phyloP scores from a whole-genome alignment of 306 rosid species.

The Cajanus cajan region DNA sequence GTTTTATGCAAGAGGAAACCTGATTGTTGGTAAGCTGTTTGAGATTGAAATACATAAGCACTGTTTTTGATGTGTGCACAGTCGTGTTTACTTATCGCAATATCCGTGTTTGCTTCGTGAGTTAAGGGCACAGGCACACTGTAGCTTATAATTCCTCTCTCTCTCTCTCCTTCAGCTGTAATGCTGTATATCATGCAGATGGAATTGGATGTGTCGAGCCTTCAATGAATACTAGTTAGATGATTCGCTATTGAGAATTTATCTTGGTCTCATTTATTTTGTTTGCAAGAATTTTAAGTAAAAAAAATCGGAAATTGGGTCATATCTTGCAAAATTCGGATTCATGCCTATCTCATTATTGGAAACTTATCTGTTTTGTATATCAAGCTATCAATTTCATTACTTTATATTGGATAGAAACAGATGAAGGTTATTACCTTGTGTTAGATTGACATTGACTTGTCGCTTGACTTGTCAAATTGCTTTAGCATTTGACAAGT shows the following conservation, averaged over 20 bases:
- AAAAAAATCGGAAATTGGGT: background rate
- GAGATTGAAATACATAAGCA: background rate
- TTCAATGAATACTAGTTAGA: background rate
- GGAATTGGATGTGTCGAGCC: slow-evolving; percentile 1
- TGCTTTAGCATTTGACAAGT: background rate
- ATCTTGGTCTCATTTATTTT: slow-evolving; percentile 7
- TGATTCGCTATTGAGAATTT: slow-evolving; percentile 22
- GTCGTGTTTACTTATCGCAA: background rate
- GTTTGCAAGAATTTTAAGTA: slow-evolving; percentile 28
- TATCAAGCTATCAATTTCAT: background rate
- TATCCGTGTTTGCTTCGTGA: slow-evolving; percentile 13
- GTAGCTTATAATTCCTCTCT: background rate
- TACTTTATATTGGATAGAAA: background rate
- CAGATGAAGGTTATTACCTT: background rate
- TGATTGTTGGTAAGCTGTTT: background rate
- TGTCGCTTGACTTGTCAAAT: background rate
- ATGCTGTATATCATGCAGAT: background rate
- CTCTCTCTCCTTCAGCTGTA: slow-evolving; percentile 2
- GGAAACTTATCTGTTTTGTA: background rate
- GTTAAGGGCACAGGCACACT: background rate
- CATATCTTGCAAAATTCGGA: background rate
- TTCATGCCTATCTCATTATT: background rate
- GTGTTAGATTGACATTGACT: background rate
- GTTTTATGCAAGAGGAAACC: background rate
- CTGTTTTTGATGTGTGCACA: background rate